Evolutionary conservation across 495 filamentous ascomycete species (phyloP).

Genomic region (Aspergillus mulundensis): DNA sequence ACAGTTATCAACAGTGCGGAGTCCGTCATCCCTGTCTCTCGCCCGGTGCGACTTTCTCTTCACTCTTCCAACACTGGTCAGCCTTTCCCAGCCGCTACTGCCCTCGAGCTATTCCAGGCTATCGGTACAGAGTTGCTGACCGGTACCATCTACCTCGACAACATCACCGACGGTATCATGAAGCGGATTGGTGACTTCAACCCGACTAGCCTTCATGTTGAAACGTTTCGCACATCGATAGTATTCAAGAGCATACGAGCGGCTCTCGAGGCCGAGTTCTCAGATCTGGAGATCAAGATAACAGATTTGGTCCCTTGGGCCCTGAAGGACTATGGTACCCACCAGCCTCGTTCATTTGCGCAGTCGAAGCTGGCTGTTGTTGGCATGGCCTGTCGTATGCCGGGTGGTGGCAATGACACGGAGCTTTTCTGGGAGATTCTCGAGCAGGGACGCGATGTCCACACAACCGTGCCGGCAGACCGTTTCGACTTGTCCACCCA

Average conservation of each 20-base stretch:
- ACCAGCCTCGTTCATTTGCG: slow-evolving; percentile 1
- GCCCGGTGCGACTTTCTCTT: slow-evolving; percentile 7
- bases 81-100: neutral
- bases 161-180: neutral
- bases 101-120: neutral
- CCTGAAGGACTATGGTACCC: neutral
- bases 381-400: slow-evolving; percentile 57
- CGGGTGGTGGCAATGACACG: slow-evolving; percentile 21
- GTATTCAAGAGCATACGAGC: neutral
- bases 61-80: slow-evolving; percentile 8
- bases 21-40: neutral
- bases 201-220: neutral
- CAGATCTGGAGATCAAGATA: neutral
- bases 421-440: slow-evolving; percentile 37
- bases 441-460: slow-evolving; percentile 35
- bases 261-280: neutral
- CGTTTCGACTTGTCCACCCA: slow-evolving; percentile 44
- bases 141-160: slow-evolving; percentile 3
- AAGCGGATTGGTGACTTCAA: neutral
- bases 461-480: slow-evolving; percentile 32
- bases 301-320: slow-evolving; percentile 3
- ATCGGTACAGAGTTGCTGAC: slow-evolving; percentile 3
- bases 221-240: slow-evolving; percentile 1
- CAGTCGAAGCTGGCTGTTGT: slow-evolving; percentile 46
- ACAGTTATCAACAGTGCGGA: slow-evolving; percentile 6